phyloP scores from a whole-genome alignment of 2,329 filamentous ascomycete species.

The Dothideomycetidae sp. region DNA sequence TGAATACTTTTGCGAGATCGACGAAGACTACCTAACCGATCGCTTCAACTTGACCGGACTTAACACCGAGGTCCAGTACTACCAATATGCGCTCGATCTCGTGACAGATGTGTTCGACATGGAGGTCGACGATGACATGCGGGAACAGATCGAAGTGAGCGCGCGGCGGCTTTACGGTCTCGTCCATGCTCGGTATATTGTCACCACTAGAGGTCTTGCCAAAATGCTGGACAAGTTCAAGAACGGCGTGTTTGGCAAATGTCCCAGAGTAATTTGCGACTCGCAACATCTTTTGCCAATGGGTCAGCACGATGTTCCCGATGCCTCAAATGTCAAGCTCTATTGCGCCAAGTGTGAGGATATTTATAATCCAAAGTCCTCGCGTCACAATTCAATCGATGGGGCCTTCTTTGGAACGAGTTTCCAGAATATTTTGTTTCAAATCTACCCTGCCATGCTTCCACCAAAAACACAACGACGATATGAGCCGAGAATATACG shows the following conservation, averaged over 20 bases:
- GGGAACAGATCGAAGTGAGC: slow-evolving; percentile 95
- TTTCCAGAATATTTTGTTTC: slow-evolving; percentile 98
- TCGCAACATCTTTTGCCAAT: slow-evolving; percentile 87
- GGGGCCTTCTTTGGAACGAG: slow-evolving; percentile 96
- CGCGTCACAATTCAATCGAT: slow-evolving; percentile 86
- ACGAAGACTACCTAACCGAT: slow-evolving; percentile 96
- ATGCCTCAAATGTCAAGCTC: slow-evolving; percentile 82
- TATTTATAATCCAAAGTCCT: slow-evolving; percentile 96
- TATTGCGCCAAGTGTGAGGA: slow-evolving; percentile 97
- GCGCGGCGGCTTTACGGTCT: slow-evolving; percentile 90
- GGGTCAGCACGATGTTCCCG: slow-evolving; percentile 80
- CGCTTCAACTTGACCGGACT: slow-evolving; percentile 95
- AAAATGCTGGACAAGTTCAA: slow-evolving; percentile 99
- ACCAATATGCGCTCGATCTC: slow-evolving; percentile 94
- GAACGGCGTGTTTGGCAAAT: slow-evolving; percentile 95
- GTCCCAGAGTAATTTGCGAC: slow-evolving; percentile 88
- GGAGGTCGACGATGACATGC: slow-evolving; percentile 96
- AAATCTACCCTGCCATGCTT: slow-evolving; percentile 84
- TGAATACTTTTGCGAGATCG: slow-evolving; percentile 99
- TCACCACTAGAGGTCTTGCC: slow-evolving; percentile 79
- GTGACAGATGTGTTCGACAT: slow-evolving; percentile 98
- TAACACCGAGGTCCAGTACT: slow-evolving; percentile 96
- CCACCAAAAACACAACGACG: slow-evolving; percentile 73
- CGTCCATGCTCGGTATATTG: slow-evolving; percentile 91
- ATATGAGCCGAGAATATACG: slow-evolving; percentile 83